These are phyloP conservation scores for Rhizoctonia solani DNA, from an alignment of 1,284 basidiomycete genomes.

Conservation along the genomic window DNA sequence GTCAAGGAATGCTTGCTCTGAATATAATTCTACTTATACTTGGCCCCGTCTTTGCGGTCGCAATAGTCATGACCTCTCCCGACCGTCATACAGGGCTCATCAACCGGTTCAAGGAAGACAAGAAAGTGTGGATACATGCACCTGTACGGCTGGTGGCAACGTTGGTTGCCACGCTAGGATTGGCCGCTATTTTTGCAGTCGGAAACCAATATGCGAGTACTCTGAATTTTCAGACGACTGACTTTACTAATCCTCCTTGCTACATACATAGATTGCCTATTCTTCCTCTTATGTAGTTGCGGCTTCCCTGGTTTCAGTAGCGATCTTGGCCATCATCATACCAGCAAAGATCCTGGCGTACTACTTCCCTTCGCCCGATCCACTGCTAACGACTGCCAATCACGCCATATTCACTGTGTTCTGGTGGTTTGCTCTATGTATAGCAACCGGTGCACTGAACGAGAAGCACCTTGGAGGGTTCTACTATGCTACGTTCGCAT, in stretches of 20 bases:
- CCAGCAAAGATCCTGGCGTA: conserved; percentile 17
- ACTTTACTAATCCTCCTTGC: not conserved
- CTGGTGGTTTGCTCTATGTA: conserved; percentile 61
- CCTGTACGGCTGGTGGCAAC: conserved; percentile 23
- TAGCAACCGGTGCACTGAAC: conserved; percentile 53
- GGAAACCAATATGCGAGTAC: conserved; percentile 35
- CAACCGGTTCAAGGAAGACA: not conserved
- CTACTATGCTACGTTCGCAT: conserved; percentile 63
- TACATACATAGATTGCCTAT: conserved; percentile 33
- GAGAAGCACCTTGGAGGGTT: conserved; percentile 55
- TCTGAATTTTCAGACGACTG: not conserved
- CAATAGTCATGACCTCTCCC: conserved; percentile 49
- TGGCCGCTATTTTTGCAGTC: conserved; percentile 12
- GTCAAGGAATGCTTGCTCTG: conserved; percentile 55
- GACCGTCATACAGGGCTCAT: not conserved
- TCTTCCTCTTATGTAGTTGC: conserved; percentile 35
- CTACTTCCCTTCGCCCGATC: conserved; percentile 2
- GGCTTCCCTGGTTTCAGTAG: conserved; percentile 28
- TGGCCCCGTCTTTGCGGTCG: conserved; percentile 60
- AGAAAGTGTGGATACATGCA: conserved; percentile 18
- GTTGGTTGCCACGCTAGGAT: not conserved
- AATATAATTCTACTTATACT: conserved; percentile 64
- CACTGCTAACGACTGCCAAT: not conserved
- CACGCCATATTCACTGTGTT: conserved; percentile 44
- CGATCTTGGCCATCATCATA: conserved; percentile 23